Conservation (phyloP, 192 early-diverging fungal genomes). For the Entomortierella lignicola region DNA sequence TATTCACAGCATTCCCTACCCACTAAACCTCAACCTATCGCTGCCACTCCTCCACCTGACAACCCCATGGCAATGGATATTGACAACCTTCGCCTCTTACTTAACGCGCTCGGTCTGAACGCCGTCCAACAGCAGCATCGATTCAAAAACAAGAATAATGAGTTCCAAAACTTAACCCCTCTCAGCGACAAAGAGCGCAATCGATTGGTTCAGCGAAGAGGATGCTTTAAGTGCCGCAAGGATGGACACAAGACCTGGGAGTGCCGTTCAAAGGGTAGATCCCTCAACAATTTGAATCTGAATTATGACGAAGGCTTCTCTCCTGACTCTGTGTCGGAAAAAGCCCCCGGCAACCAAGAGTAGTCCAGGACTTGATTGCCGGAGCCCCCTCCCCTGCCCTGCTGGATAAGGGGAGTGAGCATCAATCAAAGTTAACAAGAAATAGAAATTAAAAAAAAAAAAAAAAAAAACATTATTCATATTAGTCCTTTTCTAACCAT, state of each 20-base stretch:
- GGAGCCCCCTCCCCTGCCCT: background rate
- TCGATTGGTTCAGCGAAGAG: background rate
- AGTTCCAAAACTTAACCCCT: background rate
- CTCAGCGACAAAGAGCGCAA: background rate
- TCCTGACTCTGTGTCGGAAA: background rate
- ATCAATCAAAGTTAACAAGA: background rate
- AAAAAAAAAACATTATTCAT: no score
- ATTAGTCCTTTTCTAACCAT: no score
- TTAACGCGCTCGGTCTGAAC: no score
- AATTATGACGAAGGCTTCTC: background rate
- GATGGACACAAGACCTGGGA: background rate
- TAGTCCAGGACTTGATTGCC: conserved; percentile 1
- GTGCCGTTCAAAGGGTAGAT: background rate
- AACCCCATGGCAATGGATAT: no score
- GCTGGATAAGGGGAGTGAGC: background rate
- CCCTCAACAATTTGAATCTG: background rate
- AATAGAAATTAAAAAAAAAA: no score
- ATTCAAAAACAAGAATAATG: no score
- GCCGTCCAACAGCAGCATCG: no score
- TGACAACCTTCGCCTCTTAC: no score
- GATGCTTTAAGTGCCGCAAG: background rate
- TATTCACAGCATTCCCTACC: no score
- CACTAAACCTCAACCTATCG: no score
- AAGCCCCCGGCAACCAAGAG: background rate
- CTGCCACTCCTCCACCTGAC: no score